phyloP scores from a whole-genome alignment of 768 basidiomycete species.

The Pisolithus albus region DNA sequence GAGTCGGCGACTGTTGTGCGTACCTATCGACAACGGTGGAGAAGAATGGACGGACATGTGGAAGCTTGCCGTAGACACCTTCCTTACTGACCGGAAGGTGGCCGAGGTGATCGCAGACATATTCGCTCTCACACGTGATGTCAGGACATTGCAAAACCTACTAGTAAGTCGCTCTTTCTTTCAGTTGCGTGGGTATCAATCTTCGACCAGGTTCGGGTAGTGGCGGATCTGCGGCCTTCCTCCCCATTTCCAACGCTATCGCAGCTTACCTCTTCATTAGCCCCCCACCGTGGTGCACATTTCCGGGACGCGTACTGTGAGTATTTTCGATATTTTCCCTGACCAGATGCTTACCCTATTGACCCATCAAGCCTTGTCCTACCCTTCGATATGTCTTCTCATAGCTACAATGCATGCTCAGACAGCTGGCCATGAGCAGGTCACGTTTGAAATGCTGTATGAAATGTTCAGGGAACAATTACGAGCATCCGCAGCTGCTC shows the following conservation, averaged over 20 bases:
- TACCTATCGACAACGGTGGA: slow-evolving; percentile 16
- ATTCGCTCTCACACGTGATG: slow-evolving; percentile 54
- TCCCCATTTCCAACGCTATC: slow-evolving; percentile 49
- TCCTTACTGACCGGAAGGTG: slow-evolving; percentile 45
- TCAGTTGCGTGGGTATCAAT: slow-evolving; percentile 6
- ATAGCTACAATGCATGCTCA: slow-evolving; percentile 78
- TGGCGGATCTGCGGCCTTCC: slow-evolving; percentile 40
- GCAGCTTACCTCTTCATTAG: slow-evolving; percentile 37
- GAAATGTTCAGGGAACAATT: slow-evolving; percentile 73
- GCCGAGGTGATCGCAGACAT: slow-evolving; percentile 47
- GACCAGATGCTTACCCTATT: neutral
- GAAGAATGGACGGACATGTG: slow-evolving; percentile 62
- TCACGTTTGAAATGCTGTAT: slow-evolving; percentile 91
- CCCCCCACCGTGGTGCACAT: slow-evolving; percentile 52
- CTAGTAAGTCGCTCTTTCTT: slow-evolving; percentile 41
- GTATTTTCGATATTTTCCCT: slow-evolving; percentile 11
- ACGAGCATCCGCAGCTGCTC: slow-evolving; percentile 63
- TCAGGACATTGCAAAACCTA: slow-evolving; percentile 50
- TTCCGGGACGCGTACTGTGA: slow-evolving; percentile 50
- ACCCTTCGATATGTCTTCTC: slow-evolving; percentile 75
- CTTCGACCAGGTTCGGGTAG: slow-evolving; percentile 34
- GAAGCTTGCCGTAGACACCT: slow-evolving; percentile 48
- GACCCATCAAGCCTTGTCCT: slow-evolving; percentile 52
- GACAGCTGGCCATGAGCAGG: slow-evolving; percentile 66
- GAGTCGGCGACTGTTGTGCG: slow-evolving; percentile 40